Percentiles rank a stretch among this genome's conserved stretches.
phyloP scores from a whole-genome alignment of 2,329 filamentous ascomycete genomes.

The Conoideocrella luteorostrata region DNA sequence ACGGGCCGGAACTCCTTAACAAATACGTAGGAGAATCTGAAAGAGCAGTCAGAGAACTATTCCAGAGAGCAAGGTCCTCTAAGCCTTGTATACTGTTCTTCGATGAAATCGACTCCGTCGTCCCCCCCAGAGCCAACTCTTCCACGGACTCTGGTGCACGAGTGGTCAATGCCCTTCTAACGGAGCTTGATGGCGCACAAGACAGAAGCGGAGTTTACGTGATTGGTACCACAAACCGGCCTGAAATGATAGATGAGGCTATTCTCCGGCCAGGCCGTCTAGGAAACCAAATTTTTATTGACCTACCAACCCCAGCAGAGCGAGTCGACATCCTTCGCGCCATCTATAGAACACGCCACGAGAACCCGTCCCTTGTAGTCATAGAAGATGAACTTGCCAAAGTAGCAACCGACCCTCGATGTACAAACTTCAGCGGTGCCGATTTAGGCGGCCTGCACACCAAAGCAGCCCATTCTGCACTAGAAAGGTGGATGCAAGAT shows the following conservation, averaged over 20 bases:
- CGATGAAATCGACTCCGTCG: slow-evolving; percentile 91
- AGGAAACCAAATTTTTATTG: slow-evolving; percentile 83
- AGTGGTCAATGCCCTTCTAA: slow-evolving; percentile 91
- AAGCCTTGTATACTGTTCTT: slow-evolving; percentile 96
- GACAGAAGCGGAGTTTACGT: slow-evolving; percentile 83
- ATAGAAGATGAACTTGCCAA: slow-evolving; percentile 48
- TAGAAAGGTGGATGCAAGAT: slow-evolving; percentile 30
- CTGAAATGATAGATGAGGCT: slow-evolving; percentile 92
- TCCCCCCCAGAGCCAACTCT: slow-evolving; percentile 72
- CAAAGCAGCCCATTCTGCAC: slow-evolving; percentile 46
- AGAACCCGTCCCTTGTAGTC: slow-evolving; percentile 35
- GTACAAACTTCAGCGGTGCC: slow-evolving; percentile 69
- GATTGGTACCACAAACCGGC: slow-evolving; percentile 89
- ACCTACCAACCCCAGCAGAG: slow-evolving; percentile 71
- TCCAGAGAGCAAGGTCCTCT: slow-evolving; percentile 77
- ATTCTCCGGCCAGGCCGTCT: slow-evolving; percentile 89
- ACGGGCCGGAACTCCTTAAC: slow-evolving; percentile 91
- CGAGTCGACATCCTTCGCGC: slow-evolving; percentile 80
- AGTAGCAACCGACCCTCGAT: slow-evolving; percentile 61
- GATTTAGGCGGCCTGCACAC: slow-evolving; percentile 45
- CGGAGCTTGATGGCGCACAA: slow-evolving; percentile 83
- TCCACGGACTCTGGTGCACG: slow-evolving; percentile 78
- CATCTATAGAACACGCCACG: slow-evolving; percentile 42
- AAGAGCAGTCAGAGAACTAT: slow-evolving; percentile 85
- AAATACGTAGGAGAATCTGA: slow-evolving; percentile 98